Percentiles rank a stretch among this genome's conserved stretches.
Evolutionary conservation across 1,284 basidiomycete species (phyloP).

Genomic region (Ceratobasidium sp.): DNA sequence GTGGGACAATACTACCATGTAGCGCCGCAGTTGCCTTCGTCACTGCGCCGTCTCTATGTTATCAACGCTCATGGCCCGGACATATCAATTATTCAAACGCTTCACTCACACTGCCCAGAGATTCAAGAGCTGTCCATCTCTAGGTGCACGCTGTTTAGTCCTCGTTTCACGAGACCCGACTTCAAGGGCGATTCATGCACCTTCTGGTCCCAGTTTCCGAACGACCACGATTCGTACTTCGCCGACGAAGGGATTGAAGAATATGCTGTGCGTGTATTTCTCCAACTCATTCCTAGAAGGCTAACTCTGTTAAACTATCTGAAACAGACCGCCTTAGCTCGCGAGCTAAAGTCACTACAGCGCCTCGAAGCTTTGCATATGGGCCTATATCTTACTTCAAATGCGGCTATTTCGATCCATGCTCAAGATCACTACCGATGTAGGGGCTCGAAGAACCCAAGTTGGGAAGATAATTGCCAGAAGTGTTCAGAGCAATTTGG

Average conservation of each 20-base stretch:
- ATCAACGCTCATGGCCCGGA: slow-evolving; percentile 32
- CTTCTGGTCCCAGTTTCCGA: slow-evolving; percentile 23
- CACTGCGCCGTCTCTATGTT: slow-evolving; percentile 20
- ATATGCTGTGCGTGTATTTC: slow-evolving; percentile 12
- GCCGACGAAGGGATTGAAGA: slow-evolving; percentile 26
- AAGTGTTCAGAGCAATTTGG: neutral
- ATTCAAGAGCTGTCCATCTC: slow-evolving; percentile 22
- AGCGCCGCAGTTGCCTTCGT: slow-evolving; percentile 7
- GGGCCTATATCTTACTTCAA: slow-evolving; percentile 24
- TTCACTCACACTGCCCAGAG: slow-evolving; percentile 6
- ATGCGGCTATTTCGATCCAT: slow-evolving; percentile 13
- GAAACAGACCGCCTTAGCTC: neutral
- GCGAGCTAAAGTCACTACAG: neutral
- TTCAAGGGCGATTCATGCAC: neutral
- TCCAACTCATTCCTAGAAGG: neutral
- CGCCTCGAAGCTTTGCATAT: neutral
- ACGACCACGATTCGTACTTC: slow-evolving; percentile 33
- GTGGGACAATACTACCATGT: slow-evolving; percentile 25
- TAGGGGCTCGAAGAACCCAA: neutral
- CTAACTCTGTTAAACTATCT: neutral
- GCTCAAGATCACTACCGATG: neutral
- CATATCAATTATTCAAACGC: slow-evolving; percentile 14
- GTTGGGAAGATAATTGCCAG: neutral
- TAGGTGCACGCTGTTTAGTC: slow-evolving; percentile 31
- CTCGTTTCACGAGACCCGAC: neutral